These are phyloP conservation scores for Aspergillus pseudoglaucus DNA, from an alignment of 2,329 filamentous ascomycete genomes.

Conservation along the genomic window DNA sequence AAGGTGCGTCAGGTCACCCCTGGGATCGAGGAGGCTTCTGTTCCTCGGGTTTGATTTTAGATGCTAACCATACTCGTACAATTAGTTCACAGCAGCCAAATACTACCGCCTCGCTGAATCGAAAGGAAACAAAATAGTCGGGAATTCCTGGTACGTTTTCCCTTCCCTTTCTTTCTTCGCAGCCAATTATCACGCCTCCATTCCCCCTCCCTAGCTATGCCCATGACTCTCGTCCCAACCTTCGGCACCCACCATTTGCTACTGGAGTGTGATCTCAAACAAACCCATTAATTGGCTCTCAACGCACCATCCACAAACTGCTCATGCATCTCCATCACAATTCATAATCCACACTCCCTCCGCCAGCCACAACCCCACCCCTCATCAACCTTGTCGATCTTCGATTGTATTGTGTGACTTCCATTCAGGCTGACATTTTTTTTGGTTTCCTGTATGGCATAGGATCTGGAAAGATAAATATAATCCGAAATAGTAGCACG, in stretches of 20 bases:
- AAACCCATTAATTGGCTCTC: no score
- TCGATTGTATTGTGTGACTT: background rate
- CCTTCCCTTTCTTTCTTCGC: slow-evolving; percentile 2
- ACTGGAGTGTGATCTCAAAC: no score
- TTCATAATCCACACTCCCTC: background rate
- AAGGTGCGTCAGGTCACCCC: slow-evolving; percentile 62
- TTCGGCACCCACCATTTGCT: no score
- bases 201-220: background rate
- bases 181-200: background rate
- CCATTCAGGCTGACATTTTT: slow-evolving; percentile 17
- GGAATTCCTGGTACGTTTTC: slow-evolving; percentile 81
- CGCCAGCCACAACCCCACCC: slow-evolving; percentile 2
- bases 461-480: slow-evolving; percentile 99
- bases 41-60: background rate
- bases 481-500: slow-evolving; percentile 41
- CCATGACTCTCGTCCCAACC: no score
- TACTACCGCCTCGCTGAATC: slow-evolving; percentile 90
- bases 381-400: background rate
- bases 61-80: background rate
- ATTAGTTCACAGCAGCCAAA: slow-evolving; percentile 59
- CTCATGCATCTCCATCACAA: no score
- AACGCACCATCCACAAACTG: no score
- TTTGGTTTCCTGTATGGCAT: slow-evolving; percentile 4
- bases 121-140: slow-evolving; percentile 80
- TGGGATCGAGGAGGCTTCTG: background rate